Evolutionary conservation across 768 basidiomycete genomes (phyloP).

Genomic region (Tylopilus felleus): DNA sequence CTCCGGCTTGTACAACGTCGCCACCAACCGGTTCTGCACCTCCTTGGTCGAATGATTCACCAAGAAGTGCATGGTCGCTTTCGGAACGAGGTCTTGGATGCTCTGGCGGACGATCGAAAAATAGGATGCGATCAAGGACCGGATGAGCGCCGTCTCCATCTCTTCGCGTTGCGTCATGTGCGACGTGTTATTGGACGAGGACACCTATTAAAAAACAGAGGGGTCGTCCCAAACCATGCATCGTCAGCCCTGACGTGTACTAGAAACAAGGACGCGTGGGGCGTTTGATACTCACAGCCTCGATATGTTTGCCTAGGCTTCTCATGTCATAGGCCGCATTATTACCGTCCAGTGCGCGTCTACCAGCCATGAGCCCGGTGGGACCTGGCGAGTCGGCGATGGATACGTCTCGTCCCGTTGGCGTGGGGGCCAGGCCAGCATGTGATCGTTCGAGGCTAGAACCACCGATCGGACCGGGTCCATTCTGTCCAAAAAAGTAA

Average conservation of each 20-base stretch:
- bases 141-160: slow-evolving; percentile 94
- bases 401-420: slow-evolving; percentile 64
- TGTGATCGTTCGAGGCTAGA: slow-evolving; percentile 46
- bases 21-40: slow-evolving; percentile 95
- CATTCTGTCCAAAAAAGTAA: slow-evolving; percentile 95
- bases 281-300: slow-evolving; percentile 67
- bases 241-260: slow-evolving; percentile 13
- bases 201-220: slow-evolving; percentile 40
- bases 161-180: slow-evolving; percentile 82
- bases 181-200: slow-evolving; percentile 55
- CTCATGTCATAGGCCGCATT: slow-evolving; percentile 97
- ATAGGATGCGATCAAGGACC: slow-evolving; percentile 92
- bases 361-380: slow-evolving; percentile 64
- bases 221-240: background rate
- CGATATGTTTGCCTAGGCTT: slow-evolving; percentile 95
- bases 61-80: slow-evolving; percentile 97
- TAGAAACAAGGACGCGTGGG: background rate
- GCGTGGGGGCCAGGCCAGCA: slow-evolving; percentile 32
- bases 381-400: slow-evolving; percentile 48
- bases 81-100: slow-evolving; percentile 95
- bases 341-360: slow-evolving; percentile 65
- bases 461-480: slow-evolving; percentile 66
- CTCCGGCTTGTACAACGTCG: slow-evolving; percentile 91
- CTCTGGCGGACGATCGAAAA: slow-evolving; percentile 95
- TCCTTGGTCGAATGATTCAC: slow-evolving; percentile 97